Conservation (phyloP, 2,329 filamentous ascomycete genomes). For the Cladosporium sp. region DNA sequence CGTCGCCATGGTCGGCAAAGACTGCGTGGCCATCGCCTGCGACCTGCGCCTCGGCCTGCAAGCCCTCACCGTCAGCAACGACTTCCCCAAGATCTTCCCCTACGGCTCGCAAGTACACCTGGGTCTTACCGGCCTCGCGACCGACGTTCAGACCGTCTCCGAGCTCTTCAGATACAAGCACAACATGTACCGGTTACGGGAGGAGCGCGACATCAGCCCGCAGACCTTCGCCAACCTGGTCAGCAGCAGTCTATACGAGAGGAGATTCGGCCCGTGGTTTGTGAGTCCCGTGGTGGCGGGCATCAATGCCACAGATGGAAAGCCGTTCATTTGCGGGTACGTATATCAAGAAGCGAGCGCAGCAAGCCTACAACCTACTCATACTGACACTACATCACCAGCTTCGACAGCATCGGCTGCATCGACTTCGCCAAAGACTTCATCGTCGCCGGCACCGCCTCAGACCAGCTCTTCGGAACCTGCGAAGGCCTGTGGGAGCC, state of each 20-base stretch:
- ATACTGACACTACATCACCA: conserved; percentile 12
- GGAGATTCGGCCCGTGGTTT: conserved; percentile 93
- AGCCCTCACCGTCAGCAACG: conserved; percentile 95
- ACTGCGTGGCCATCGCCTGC: conserved; percentile 98
- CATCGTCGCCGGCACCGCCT: conserved; percentile 93
- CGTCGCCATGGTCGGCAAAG: conserved; percentile 98
- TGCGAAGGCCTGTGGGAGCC: conserved; percentile 98
- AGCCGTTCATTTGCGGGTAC: conserved; percentile 90
- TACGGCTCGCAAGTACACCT: conserved; percentile 90
- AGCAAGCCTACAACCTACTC: neutral
- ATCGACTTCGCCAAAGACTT: conserved; percentile 99
- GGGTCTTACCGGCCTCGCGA: conserved; percentile 91
- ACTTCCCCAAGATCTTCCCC: conserved; percentile 99
- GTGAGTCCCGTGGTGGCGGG: conserved; percentile 92
- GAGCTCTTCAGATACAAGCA: conserved; percentile 99
- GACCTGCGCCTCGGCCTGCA: conserved; percentile 97
- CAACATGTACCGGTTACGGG: conserved; percentile 98
- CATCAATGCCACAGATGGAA: conserved; percentile 86
- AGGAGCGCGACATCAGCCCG: conserved; percentile 94
- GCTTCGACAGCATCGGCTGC: conserved; percentile 95
- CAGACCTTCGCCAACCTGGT: conserved; percentile 96
- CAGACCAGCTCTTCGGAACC: conserved; percentile 97
- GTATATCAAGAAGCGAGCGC: conserved; percentile 1
- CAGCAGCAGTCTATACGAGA: conserved; percentile 85
- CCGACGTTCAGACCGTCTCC: conserved; percentile 88